Percentiles rank a stretch among this genome's conserved stretches.
Conservation (phyloP, 2,329 filamentous ascomycete genomes). For the Xylaria sp. region DNA sequence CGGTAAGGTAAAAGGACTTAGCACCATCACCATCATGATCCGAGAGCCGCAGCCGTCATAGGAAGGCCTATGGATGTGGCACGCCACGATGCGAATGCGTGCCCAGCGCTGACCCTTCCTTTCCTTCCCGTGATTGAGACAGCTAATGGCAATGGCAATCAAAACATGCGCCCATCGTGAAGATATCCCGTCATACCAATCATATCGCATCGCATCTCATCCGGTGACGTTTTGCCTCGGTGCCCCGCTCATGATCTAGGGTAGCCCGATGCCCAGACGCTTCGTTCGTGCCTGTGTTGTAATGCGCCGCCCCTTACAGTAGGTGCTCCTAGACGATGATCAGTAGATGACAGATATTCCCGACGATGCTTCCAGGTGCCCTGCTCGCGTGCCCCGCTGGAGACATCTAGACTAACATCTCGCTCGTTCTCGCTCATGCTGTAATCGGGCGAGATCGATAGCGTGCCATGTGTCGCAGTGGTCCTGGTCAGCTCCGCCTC, state of each 20-base stretch:
- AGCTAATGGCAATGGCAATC: not conserved
- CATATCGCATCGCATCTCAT: not conserved
- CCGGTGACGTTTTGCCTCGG: not conserved
- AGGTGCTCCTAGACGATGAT: not conserved
- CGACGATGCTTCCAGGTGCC: not conserved
- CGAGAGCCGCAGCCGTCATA: constrained; percentile 33
- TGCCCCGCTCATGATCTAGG: constrained; percentile 3
- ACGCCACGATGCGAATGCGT: not conserved
- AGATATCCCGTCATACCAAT: not conserved
- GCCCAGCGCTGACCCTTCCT: not conserved
- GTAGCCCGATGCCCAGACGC: not conserved
- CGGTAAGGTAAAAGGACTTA: constrained; percentile 23
- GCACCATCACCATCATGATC: constrained; percentile 39
- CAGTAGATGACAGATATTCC: not conserved
- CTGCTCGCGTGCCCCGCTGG: constrained; percentile 1
- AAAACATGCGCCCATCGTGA: not conserved
- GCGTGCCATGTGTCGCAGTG: not conserved
- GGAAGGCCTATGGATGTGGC: not conserved
- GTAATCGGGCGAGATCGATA: not conserved
- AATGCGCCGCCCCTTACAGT: not conserved
- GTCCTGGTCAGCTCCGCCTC: not conserved
- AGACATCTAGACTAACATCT: not conserved
- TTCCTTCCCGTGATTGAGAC: not conserved
- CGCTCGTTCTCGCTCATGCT: not conserved
- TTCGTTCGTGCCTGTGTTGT: not conserved